Conservation (phyloP, 164 flowering plant genomes). For the Piper longum region DNA sequence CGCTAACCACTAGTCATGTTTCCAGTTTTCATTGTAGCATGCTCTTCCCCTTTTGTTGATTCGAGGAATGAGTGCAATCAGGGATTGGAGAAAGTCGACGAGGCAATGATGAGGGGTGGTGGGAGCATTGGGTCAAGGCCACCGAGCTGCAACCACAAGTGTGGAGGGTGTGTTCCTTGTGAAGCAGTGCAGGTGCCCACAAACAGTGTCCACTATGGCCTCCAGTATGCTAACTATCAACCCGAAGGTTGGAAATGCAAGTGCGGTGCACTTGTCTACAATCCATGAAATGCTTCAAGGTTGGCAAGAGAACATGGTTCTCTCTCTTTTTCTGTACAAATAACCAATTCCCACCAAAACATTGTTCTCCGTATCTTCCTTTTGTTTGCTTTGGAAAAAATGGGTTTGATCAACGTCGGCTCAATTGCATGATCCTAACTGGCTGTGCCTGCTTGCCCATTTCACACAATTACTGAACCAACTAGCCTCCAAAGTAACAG, state of each 20-base stretch:
- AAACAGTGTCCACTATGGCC: conserved; percentile 11
- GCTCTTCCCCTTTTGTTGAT: neutral
- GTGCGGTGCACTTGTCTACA: conserved; percentile 37
- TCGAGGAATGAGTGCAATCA: conserved; percentile 6
- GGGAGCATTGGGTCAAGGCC: conserved; percentile 49
- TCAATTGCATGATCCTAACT: too few species aligned
- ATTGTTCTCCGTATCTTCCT: too few species aligned
- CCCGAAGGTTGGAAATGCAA: conserved; percentile 74
- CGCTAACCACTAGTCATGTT: neutral
- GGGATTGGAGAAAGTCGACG: conserved; percentile 3
- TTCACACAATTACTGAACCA: too few species aligned
- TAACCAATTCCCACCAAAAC: too few species aligned
- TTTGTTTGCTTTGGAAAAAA: too few species aligned
- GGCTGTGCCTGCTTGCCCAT: too few species aligned
- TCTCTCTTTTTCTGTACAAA: neutral
- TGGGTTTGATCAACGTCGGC: too few species aligned
- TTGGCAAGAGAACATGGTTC: neutral
- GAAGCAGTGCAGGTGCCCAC: conserved; percentile 44
- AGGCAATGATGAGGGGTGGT: conserved; percentile 12
- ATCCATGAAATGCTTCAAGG: conserved; percentile 17
- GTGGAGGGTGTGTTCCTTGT: conserved; percentile 49
- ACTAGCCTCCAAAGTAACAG: too few species aligned
- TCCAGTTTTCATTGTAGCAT: neutral
- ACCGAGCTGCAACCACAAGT: conserved; percentile 43
- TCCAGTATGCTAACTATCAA: conserved; percentile 43